These are phyloP conservation scores for Trichocladium uniseriatum DNA, from an alignment of 495 filamentous ascomycete species.

Conservation along the genomic window DNA sequence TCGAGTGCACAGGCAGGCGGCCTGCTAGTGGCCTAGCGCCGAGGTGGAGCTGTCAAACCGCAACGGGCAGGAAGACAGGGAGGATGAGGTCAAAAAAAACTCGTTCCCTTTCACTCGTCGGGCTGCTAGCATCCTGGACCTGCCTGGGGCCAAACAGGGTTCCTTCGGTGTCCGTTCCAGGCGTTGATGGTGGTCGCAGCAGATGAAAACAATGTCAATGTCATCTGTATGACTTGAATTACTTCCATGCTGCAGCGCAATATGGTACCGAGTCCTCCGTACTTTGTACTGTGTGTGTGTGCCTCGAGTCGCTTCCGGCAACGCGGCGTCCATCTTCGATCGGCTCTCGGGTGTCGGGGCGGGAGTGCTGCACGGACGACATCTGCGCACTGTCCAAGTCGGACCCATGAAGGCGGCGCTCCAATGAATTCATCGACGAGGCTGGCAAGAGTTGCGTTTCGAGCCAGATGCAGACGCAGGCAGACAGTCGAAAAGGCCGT, in stretches of 20 bases:
- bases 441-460: neutral
- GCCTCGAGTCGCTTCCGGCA: slow-evolving; percentile 3
- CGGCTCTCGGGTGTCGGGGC: neutral
- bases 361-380: slow-evolving; percentile 12
- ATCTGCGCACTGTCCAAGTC: slow-evolving; percentile 10
- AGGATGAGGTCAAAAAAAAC: slow-evolving; percentile 20
- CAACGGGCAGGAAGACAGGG: neutral
- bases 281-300: neutral
- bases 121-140: too few species aligned
- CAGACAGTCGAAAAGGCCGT: too few species aligned
- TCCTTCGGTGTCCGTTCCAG: too few species aligned
- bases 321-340: slow-evolving; percentile 9
- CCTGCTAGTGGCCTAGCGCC: slow-evolving; percentile 27
- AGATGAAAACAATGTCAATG: too few species aligned
- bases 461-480: neutral
- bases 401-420: neutral
- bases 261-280: too few species aligned
- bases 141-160: too few species aligned
- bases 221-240: neutral
- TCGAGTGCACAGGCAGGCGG: slow-evolving; percentile 21
- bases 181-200: too few species aligned
- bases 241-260: slow-evolving; percentile 7
- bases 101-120: neutral
- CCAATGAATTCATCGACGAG: neutral
- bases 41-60: slow-evolving; percentile 19